Evolutionary conservation across 2,329 filamentous ascomycete species (phyloP).

Genomic region (Xylariaceae sp.): DNA sequence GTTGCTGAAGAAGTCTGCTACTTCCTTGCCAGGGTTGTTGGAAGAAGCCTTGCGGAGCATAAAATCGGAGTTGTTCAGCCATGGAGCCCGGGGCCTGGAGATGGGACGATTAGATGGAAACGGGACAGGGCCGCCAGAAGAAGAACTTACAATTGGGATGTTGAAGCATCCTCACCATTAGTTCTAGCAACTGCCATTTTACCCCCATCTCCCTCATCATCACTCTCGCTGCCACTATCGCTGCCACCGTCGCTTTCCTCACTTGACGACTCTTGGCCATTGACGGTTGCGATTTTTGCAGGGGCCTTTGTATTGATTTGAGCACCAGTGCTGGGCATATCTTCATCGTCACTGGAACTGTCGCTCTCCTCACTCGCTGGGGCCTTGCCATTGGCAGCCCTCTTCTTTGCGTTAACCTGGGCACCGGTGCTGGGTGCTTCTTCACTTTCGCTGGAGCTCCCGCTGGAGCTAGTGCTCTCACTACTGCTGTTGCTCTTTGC

Average conservation of each 20-base stretch:
- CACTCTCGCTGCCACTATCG: slow-evolving; percentile 27
- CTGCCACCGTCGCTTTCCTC: slow-evolving; percentile 20
- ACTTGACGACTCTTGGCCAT: slow-evolving; percentile 2
- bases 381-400: slow-evolving; percentile 5
- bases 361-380: slow-evolving; percentile 7
- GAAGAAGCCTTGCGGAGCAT: slow-evolving; percentile 56
- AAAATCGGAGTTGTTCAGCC: slow-evolving; percentile 60
- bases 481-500: slow-evolving; percentile 35
- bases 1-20: slow-evolving; percentile 62
- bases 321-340: neutral
- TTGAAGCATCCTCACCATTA: slow-evolving; percentile 29
- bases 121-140: neutral
- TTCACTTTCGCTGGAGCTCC: slow-evolving; percentile 41
- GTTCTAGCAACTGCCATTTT: slow-evolving; percentile 29
- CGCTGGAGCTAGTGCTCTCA: slow-evolving; percentile 41
- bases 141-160: slow-evolving; percentile 35
- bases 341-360: slow-evolving; percentile 39
- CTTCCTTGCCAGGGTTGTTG: slow-evolving; percentile 52
- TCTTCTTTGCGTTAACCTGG: neutral
- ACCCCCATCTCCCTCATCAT: slow-evolving; percentile 30
- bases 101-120: slow-evolving; percentile 7
- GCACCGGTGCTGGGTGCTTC: neutral
- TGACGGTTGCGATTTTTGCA: neutral
- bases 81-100: slow-evolving; percentile 41
- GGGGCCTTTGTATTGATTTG: neutral